Evolutionary conservation across 176 grass and related monocot species (phyloP).

Genomic region (Zoysia japonica): DNA sequence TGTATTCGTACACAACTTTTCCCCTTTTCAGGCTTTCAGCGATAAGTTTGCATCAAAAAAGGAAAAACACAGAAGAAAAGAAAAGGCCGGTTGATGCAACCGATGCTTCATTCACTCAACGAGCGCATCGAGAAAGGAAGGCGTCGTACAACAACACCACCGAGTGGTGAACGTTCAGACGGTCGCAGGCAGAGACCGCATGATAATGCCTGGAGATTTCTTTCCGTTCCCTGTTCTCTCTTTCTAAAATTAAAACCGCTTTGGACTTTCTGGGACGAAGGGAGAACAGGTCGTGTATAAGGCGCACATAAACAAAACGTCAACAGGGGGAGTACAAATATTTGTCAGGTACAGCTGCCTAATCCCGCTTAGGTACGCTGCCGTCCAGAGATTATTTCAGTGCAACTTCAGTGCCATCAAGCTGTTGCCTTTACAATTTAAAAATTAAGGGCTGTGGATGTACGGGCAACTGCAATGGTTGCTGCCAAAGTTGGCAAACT

Average conservation of each 20-base stretch:
- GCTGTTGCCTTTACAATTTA: neutral
- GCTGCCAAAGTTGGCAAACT: too few species aligned
- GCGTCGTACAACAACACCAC: neutral
- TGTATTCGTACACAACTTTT: conserved; percentile 21
- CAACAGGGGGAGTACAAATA: conserved; percentile 27
- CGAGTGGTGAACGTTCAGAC: conserved; percentile 1
- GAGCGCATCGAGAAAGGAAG: conserved; percentile 19
- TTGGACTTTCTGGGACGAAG: conserved; percentile 18
- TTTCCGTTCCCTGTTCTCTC: neutral
- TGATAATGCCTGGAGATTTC: conserved; percentile 6
- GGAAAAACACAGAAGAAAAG: neutral
- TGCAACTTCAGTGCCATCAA: neutral
- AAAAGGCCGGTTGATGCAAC: neutral
- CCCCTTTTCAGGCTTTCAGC: neutral
- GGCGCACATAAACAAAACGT: conserved; percentile 1
- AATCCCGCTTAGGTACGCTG: conserved; percentile 17
- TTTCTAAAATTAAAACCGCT: neutral
- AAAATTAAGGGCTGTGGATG: neutral
- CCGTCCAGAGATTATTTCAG: conserved; percentile 10
- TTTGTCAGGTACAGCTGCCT: conserved; percentile 22
- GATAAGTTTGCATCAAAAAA: conserved; percentile 35
- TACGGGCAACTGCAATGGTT: too few species aligned
- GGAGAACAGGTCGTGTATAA: neutral
- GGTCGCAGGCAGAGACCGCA: neutral
- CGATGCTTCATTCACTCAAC: conserved; percentile 34